These are phyloP conservation scores for Saccharum spontaneum DNA, from an alignment of 176 grass and related monocot genomes.

Conservation along the genomic window DNA sequence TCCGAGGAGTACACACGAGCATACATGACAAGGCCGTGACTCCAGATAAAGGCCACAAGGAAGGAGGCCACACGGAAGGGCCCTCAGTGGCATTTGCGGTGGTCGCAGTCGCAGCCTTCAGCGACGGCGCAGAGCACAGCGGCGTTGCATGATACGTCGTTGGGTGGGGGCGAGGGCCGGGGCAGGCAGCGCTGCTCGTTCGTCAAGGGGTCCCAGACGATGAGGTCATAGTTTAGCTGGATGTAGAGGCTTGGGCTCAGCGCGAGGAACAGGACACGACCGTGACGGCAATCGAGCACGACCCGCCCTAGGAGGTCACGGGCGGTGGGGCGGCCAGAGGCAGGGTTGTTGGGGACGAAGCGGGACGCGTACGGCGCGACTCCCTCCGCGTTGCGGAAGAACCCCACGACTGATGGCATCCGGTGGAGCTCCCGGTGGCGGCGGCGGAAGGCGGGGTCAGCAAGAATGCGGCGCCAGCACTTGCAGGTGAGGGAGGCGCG, in stretches of 20 bases:
- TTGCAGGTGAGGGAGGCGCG: neutral
- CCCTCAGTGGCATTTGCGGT: neutral
- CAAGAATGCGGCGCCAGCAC: neutral
- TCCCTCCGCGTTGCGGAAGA: accelerated
- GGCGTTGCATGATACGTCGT: neutral
- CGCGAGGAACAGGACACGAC: neutral
- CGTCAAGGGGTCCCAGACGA: neutral
- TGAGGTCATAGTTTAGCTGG: neutral
- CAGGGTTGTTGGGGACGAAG: neutral
- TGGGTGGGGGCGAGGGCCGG: neutral
- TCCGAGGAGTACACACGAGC: neutral
- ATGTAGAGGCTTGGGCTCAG: neutral
- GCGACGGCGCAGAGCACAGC: neutral
- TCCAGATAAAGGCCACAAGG: neutral
- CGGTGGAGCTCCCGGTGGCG: neutral
- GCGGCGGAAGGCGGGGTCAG: neutral
- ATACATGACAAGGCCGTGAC: neutral
- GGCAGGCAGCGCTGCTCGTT: neutral
- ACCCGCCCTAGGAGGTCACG: neutral
- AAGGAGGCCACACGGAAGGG: neutral
- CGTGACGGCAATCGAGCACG: neutral
- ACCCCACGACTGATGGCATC: neutral
- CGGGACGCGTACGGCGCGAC: neutral
- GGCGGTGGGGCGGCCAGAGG: neutral
- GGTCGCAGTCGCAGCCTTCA: neutral